Conservation (phyloP, 2,329 filamentous ascomycete species). For the Fusarium camptoceras region DNA sequence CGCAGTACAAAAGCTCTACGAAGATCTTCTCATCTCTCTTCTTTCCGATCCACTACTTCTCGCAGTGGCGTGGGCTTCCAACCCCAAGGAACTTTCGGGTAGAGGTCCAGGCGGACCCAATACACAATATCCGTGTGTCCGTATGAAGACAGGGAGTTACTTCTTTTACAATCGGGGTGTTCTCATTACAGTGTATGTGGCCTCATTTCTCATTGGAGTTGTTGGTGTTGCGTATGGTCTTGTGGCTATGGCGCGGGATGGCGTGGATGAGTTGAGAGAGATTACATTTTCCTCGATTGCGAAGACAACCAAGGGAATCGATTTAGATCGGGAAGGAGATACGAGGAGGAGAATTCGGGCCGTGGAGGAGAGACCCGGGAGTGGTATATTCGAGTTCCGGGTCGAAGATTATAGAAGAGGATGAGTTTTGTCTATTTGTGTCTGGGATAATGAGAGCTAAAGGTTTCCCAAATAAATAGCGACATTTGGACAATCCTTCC, state of each 20-base stretch:
- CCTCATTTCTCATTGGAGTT: slow-evolving; percentile 18
- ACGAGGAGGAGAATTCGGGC: neutral
- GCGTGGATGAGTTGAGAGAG: slow-evolving; percentile 31
- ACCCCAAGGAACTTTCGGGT: slow-evolving; percentile 26
- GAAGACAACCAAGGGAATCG: slow-evolving; percentile 10
- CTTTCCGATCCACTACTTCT: slow-evolving; percentile 39
- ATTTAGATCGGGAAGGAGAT: neutral
- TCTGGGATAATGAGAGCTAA: neutral
- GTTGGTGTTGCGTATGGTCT: slow-evolving; percentile 28
- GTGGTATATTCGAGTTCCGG: slow-evolving; percentile 12
- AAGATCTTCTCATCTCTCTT: slow-evolving; percentile 36
- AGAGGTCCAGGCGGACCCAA: slow-evolving; percentile 2
- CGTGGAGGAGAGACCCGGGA: neutral
- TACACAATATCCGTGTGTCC: slow-evolving; percentile 26
- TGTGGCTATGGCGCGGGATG: slow-evolving; percentile 30
- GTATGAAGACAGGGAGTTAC: slow-evolving; percentile 19
- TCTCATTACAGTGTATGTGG: slow-evolving; percentile 21
- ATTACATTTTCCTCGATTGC: slow-evolving; percentile 35
- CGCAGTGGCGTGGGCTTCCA: slow-evolving; percentile 32
- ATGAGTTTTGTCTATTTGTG: accelerated
- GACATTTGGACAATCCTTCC: too few species aligned
- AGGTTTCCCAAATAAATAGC: accelerated
- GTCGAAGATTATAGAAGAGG: slow-evolving; percentile 1
- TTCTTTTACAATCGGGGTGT: slow-evolving; percentile 31
- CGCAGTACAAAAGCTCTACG: slow-evolving; percentile 20